Conservation (phyloP, 1,139 yeast genomes). For the Saccharomyces pastorianus region DNA sequence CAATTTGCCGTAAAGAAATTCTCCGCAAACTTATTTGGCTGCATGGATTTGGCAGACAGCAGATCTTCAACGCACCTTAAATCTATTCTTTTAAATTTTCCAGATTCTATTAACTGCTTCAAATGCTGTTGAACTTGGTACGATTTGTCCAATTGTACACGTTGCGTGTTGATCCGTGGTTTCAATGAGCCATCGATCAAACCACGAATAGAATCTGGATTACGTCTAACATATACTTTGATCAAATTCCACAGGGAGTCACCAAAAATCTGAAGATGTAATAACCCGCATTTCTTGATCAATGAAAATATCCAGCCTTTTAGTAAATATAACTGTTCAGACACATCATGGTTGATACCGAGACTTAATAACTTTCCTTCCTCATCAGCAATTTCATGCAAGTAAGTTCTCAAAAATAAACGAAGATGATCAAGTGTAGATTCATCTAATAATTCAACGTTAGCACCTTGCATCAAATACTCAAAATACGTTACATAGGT, state of each 20-base stretch:
- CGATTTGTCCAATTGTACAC: constrained; percentile 24
- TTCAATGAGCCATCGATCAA: constrained; percentile 40
- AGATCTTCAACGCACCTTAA: constrained; percentile 39
- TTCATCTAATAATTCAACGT: constrained; percentile 36
- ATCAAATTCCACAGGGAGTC: constrained; percentile 58
- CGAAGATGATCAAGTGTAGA: constrained; percentile 54
- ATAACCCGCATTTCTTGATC: constrained; percentile 45
- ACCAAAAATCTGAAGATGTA: constrained; percentile 49
- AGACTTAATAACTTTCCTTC: constrained; percentile 51
- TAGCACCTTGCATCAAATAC: constrained; percentile 34
- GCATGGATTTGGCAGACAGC: constrained; percentile 27
- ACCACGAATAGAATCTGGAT: constrained; percentile 42
- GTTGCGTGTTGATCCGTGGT: constrained; percentile 28
- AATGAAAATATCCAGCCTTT: constrained; percentile 46
- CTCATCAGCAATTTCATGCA: constrained; percentile 55
- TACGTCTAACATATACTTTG: constrained; percentile 42
- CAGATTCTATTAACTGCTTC: constrained; percentile 38
- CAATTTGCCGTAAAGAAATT: constrained; percentile 46
- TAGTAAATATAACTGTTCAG: constrained; percentile 42
- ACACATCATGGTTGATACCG: constrained; percentile 64
- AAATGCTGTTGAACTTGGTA: constrained; percentile 33
- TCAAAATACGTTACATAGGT: constrained; percentile 49
- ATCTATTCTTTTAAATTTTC: constrained; percentile 40
- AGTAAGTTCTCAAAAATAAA: constrained; percentile 46
- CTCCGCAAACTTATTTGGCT: constrained; percentile 39